These are phyloP conservation scores for Yamadazyma tumulicola DNA, from an alignment of 805 yeast genomes.

Conservation along the genomic window DNA sequence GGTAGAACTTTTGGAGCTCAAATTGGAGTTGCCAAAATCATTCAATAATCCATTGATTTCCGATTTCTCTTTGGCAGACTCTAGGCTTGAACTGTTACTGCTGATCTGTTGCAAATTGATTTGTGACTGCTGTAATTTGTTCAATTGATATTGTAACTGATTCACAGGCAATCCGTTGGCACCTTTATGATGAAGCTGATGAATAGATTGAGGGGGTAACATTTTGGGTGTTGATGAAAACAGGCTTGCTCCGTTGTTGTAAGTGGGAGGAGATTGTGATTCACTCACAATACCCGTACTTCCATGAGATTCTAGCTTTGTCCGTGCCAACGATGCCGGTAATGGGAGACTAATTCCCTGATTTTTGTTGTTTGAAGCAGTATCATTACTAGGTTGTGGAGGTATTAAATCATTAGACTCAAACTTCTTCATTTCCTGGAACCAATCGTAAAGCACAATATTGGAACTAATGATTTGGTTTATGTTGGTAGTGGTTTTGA, in stretches of 20 bases:
- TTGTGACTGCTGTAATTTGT: conserved; percentile 11
- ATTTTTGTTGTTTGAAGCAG: not conserved
- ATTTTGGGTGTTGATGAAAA: conserved; percentile 2
- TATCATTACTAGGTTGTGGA: conserved; percentile 2
- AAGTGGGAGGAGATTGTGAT: not conserved
- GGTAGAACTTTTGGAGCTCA: conserved; percentile 14
- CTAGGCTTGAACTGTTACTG: conserved; percentile 4
- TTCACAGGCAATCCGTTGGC: conserved; percentile 1
- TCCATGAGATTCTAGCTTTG: too few species aligned
- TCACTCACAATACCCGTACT: not conserved
- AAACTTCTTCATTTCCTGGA: conserved; percentile 11
- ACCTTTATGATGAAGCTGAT: not conserved
- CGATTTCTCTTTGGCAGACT: conserved; percentile 9
- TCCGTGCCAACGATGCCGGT: too few species aligned
- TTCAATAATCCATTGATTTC: conserved; percentile 12
- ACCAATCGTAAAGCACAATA: conserved; percentile 14
- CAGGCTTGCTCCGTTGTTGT: not conserved
- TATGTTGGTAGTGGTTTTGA: conserved; percentile 9
- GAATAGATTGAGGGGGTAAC: conserved; percentile 2
- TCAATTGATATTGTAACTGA: conserved; percentile 10
- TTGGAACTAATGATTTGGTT: conserved; percentile 9
- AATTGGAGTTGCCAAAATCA: conserved; percentile 14
- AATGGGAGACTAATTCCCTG: too few species aligned
- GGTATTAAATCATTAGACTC: conserved; percentile 2
- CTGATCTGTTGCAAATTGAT: conserved; percentile 4